Evolutionary conservation across 805 yeast species (phyloP).

Genomic region (Sugiyamaella boreocaroliniensis): DNA sequence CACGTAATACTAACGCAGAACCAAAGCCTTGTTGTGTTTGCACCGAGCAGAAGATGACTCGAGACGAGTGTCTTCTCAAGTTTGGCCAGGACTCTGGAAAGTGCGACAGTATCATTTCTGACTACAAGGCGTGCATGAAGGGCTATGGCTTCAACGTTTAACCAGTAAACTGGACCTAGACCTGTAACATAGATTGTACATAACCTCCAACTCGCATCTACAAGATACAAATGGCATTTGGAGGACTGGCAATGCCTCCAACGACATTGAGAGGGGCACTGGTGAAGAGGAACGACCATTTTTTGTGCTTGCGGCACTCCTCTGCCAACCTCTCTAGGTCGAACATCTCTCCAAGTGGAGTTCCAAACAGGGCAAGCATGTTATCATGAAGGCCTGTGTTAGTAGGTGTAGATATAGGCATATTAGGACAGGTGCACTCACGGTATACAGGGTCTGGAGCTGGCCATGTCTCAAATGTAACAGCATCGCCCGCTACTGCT

Average conservation of each 20-base stretch:
- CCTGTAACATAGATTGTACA: background rate
- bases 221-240: constrained; percentile 41
- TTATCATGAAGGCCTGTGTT: constrained; percentile 8
- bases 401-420: background rate
- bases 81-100: constrained; percentile 80
- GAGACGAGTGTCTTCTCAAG: constrained; percentile 82
- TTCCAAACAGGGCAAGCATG: constrained; percentile 32
- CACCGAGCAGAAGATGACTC: constrained; percentile 64
- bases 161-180: background rate
- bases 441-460: constrained; percentile 3
- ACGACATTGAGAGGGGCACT: constrained; percentile 31
- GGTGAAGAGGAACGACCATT: constrained; percentile 30
- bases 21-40: constrained; percentile 98
- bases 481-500: constrained; percentile 28
- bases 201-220: constrained; percentile 4
- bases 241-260: constrained; percentile 33
- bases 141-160: constrained; percentile 72
- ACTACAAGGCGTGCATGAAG: constrained; percentile 85
- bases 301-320: constrained; percentile 21
- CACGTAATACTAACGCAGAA: constrained; percentile 26
- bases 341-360: constrained; percentile 32
- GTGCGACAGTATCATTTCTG: constrained; percentile 62
- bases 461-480: constrained; percentile 27
- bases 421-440: background rate
- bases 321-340: constrained; percentile 29